Base-by-base conservation (phyloP, 129 eudicot genomes). In the Chrysanthemum makinoi region DNA sequence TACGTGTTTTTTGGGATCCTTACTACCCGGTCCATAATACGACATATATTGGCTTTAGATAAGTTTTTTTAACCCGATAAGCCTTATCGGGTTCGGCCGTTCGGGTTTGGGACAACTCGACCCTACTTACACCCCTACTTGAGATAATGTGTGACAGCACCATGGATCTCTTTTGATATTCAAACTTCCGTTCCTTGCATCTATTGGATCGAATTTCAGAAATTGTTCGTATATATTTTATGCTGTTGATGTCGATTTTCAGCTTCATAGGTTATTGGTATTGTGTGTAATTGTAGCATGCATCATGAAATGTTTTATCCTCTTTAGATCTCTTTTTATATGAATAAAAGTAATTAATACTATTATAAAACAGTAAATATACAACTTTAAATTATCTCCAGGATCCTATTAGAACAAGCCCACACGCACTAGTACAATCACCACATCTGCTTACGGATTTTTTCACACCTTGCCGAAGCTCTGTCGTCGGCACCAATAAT, bases 1-100 rank as follows among this genome's bases (percentile, higher is more conserved):
- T 64, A 78, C 46, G 73, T 73, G 12, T 82, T 35, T 35, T 82
- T 62, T 82, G 86, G 83, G 86, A 82, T 48, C 70, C 83, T 33
- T 78, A 62, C 58, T 80, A 82, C 35, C 86, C 33, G 72, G 68
- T 8, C 74, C 51, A 62, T 82, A 17, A 82, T 73, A 61, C 16
- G 62, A 80, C 54, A 80, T 80, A 10, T 75, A 39, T 6, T 39
- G 46, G 46, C 10, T 39, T 39, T 39, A 39, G 46, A 39, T 4
- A 24, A 24, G 28, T 24, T 24, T 24, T 24, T 24, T 24, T 24
- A 24, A 24, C 3, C 28, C 3, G 28, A 24, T 24, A 24, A 24
- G 28, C 28, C 2, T 24, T 24, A 24, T 24, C 28, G 28, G 28
- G 28, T n/a, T n/a, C n/a, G n/a, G n/a, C n/a, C n/a, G n/a, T n/a